These are phyloP conservation scores for Rhodomyrtus tomentosa DNA, from an alignment of 345 rosid species.

Conservation along the genomic window DNA sequence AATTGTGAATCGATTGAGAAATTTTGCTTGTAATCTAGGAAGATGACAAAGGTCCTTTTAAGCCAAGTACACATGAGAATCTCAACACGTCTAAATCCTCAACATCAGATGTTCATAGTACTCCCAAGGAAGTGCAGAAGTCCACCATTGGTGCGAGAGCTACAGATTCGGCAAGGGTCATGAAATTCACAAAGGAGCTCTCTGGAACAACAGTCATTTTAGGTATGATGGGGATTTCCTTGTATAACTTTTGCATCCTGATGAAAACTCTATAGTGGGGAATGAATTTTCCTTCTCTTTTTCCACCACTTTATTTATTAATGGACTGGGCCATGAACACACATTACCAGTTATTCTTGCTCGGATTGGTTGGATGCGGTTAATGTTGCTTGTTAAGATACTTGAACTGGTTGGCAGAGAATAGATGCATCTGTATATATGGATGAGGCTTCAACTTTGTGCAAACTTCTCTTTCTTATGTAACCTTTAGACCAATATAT, in stretches of 20 bases:
- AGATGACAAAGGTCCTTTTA: conserved; percentile 24
- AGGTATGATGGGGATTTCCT: conserved; percentile 32
- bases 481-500: not conserved
- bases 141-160: conserved; percentile 61
- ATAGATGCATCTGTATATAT: not conserved
- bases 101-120: conserved; percentile 29
- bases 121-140: conserved; percentile 41
- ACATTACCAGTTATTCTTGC: not conserved
- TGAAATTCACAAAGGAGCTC: conserved; percentile 74
- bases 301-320: not conserved
- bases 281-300: not conserved
- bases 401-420: not conserved
- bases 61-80: conserved; percentile 20
- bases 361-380: not conserved
- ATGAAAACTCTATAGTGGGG: not conserved
- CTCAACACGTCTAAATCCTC: conserved; percentile 37
- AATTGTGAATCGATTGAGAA: not conserved
- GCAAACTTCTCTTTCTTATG: not conserved
- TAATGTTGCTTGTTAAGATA: not conserved
- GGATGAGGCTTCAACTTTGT: not conserved
- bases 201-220: conserved; percentile 62
- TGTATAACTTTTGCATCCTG: not conserved
- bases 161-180: conserved; percentile 76
- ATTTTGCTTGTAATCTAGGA: conserved; percentile 27
- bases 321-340: not conserved